These are phyloP conservation scores for Colletotrichum caudatum DNA, from an alignment of 2,329 filamentous ascomycete genomes.

Conservation along the genomic window DNA sequence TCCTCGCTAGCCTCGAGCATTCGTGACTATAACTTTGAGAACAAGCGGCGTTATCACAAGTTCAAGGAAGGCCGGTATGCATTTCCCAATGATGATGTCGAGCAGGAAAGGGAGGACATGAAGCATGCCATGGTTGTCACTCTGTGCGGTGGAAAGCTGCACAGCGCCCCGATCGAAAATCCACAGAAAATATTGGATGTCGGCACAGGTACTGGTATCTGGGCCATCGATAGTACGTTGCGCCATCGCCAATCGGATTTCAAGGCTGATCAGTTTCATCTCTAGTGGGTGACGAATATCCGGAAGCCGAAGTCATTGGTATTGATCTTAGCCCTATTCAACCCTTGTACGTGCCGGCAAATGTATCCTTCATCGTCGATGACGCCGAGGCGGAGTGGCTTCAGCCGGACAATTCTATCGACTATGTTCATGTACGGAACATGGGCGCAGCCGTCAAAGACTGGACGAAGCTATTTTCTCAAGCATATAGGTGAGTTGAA, in stretches of 20 bases:
- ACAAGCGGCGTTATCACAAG: slow-evolving; percentile 57
- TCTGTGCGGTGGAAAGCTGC: not conserved
- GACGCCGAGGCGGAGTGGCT: slow-evolving; percentile 56
- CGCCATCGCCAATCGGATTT: rapidly evolving
- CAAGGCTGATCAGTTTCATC: too few species aligned
- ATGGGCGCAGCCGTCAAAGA: slow-evolving; percentile 52
- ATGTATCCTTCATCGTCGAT: slow-evolving; percentile 61
- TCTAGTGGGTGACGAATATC: slow-evolving; percentile 46
- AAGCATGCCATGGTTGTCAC: slow-evolving; percentile 49
- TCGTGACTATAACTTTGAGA: slow-evolving; percentile 56
- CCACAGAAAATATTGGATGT: slow-evolving; percentile 20
- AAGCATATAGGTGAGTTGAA: slow-evolving; percentile 57
- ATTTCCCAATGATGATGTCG: slow-evolving; percentile 58
- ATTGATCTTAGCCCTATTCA: slow-evolving; percentile 37
- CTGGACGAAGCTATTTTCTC: slow-evolving; percentile 56
- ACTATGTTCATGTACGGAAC: slow-evolving; percentile 55
- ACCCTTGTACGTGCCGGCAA: slow-evolving; percentile 55
- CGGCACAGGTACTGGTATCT: slow-evolving; percentile 59
- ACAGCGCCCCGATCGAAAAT: not conserved
- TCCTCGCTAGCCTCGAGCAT: slow-evolving; percentile 52
- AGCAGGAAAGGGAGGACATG: slow-evolving; percentile 57
- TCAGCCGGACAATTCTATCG: slow-evolving; percentile 55
- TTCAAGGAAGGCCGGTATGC: slow-evolving; percentile 55
- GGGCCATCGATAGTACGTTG: slow-evolving; percentile 64
- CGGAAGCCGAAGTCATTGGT: slow-evolving; percentile 17